Base-by-base conservation (phyloP, 495 filamentous ascomycete genomes). In the Daldinia decipiens region DNA sequence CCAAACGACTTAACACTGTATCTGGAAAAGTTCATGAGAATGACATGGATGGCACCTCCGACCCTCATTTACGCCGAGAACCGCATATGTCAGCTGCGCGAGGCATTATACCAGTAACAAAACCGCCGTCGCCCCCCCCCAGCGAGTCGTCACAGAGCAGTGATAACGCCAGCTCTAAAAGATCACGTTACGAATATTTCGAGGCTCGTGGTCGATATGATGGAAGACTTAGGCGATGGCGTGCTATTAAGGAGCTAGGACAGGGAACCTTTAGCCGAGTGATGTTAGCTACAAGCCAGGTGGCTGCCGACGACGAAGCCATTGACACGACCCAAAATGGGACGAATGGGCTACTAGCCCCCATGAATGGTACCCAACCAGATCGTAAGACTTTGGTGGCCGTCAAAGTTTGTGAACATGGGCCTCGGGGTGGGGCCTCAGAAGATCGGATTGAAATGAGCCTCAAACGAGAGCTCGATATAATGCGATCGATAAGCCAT, bases 221-320 rank as follows among this genome's bases (percentile, higher is more conserved):
- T 66, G 77, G 81, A 55, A 88, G 87, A 59, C 76, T 84, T 27
- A 86, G 85, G 60, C 83, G 87, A 69, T 99, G 92, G 87, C 85
- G 91, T 70, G 91, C 90, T 34, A 77, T 99, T 26, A 90, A 90
- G 59, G 81, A 90, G 71, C 84, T 99, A 9, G 95, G 95, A 8
- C 92, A 97, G 65, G 95, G 95, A 13, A 97, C 95, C 2, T 99
- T 99, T 78, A 97, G 94, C 79, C 92, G 92, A 70, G 95, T 99
- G 29, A 89, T 94, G 76, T 84, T 99, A 9, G 95, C 94, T 4
- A 97, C 92, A 4, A 83, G 81, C 72, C 82, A 87, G 72, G 70
- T 79, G 26, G 80, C 79, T 40, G 82, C 79, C 57, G 85, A 84
- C 66, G 80, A 76, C 62, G 67, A 66, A 9, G 31, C 24, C 34